A percentile compares a stretch with the other conserved stretches of the same genome.
Evolutionary conservation across 2,329 filamentous ascomycete species (phyloP).

Genomic region (Ustulina deusta): DNA sequence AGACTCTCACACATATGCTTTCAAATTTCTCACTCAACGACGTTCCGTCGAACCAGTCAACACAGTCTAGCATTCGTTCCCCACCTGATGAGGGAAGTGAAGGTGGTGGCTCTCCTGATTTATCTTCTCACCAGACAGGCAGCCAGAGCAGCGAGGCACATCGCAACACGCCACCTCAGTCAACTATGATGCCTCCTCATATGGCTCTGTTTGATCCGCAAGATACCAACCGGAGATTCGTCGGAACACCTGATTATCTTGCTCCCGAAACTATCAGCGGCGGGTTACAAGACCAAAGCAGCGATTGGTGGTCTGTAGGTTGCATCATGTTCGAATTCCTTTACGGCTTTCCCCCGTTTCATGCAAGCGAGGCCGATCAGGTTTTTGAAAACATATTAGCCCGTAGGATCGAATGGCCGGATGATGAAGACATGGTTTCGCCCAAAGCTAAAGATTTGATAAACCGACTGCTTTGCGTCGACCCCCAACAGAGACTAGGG

Average conservation of each 20-base stretch:
- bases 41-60: constrained; percentile 51
- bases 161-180: constrained; percentile 71
- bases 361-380: constrained; percentile 87
- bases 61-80: constrained; percentile 64
- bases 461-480: constrained; percentile 87
- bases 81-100: constrained; percentile 81
- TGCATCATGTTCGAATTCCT: constrained; percentile 98
- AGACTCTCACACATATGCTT: constrained; percentile 85
- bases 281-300: constrained; percentile 94
- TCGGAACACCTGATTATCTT: constrained; percentile 96
- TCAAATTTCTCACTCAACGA: constrained; percentile 81
- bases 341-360: constrained; percentile 93
- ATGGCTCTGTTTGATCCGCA: constrained; percentile 97
- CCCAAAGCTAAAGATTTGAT: constrained; percentile 93
- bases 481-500: constrained; percentile 84
- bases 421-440: constrained; percentile 82
- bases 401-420: constrained; percentile 92
- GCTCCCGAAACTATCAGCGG: constrained; percentile 97
- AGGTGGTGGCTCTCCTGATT: constrained; percentile 80
- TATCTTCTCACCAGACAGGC: constrained; percentile 68
- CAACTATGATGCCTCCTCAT: constrained; percentile 85
- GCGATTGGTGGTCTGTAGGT: constrained; percentile 99
- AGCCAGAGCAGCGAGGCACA: constrained; percentile 62
- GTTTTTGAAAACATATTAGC: constrained; percentile 97
- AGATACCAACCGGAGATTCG: constrained; percentile 91